Conservation (phyloP, 2,329 filamentous ascomycete species). For the Fusarium albosuccineum region DNA sequence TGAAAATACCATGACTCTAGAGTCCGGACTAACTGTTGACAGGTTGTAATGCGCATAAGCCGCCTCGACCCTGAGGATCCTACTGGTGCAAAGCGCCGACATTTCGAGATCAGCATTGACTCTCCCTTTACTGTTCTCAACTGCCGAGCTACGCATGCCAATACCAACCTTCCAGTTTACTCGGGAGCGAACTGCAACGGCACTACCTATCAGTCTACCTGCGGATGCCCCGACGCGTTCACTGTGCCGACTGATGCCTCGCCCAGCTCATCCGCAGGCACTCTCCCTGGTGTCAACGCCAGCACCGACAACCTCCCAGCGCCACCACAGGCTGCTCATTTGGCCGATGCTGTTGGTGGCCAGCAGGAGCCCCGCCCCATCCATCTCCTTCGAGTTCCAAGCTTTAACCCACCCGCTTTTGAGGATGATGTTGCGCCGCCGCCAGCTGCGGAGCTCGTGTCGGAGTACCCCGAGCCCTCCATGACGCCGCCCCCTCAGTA, state of each 20-base stretch:
- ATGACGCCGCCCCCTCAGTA: slow-evolving; percentile 89
- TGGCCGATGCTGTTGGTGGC: slow-evolving; percentile 48
- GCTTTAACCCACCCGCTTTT: slow-evolving; percentile 89
- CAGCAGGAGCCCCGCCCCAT: slow-evolving; percentile 74
- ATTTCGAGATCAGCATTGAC: slow-evolving; percentile 97
- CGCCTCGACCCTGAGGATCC: slow-evolving; percentile 84
- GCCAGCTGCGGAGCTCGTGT: slow-evolving; percentile 47
- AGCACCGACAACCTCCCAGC: slow-evolving; percentile 55
- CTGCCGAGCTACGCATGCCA: slow-evolving; percentile 91
- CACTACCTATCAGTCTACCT: slow-evolving; percentile 59
- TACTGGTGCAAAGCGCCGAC: slow-evolving; percentile 77
- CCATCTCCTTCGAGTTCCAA: slow-evolving; percentile 84
- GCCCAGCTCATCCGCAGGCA: slow-evolving; percentile 72
- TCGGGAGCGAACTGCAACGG: slow-evolving; percentile 64
- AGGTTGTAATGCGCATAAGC: slow-evolving; percentile 94
- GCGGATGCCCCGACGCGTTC: slow-evolving; percentile 69
- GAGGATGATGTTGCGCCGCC: slow-evolving; percentile 73
- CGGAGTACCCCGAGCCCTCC: slow-evolving; percentile 52
- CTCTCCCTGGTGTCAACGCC: slow-evolving; percentile 57
- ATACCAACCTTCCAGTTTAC: slow-evolving; percentile 88
- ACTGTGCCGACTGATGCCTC: slow-evolving; percentile 70
- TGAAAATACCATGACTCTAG: background rate
- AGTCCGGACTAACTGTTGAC: slow-evolving; percentile 23
- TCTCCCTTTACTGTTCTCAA: slow-evolving; percentile 94
- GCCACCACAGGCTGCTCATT: slow-evolving; percentile 69